Evolutionary conservation across 2,329 filamentous ascomycete species (phyloP).

Genomic region (Lasiodiplodia sp.): DNA sequence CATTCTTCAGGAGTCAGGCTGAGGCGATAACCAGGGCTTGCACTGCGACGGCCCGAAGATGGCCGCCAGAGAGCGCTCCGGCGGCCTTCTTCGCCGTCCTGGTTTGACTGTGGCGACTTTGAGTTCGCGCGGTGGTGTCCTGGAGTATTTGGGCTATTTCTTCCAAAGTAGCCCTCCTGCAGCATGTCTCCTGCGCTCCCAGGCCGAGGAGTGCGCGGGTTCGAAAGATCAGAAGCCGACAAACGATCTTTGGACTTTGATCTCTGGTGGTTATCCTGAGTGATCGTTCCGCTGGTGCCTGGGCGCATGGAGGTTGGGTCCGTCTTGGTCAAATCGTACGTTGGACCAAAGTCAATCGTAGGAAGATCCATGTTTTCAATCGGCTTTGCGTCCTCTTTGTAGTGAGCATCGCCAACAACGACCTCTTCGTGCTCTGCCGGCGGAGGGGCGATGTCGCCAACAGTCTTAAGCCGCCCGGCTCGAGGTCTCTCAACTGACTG

Average conservation of each 20-base stretch:
- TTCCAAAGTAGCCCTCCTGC: constrained; percentile 41
- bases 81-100: constrained; percentile 54
- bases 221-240: constrained; percentile 9
- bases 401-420: constrained; percentile 57
- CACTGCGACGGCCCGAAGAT: constrained; percentile 36
- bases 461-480: constrained; percentile 80
- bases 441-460: constrained; percentile 57
- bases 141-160: constrained; percentile 49
- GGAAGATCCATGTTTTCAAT: constrained; percentile 66
- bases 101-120: constrained; percentile 36
- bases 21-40: constrained; percentile 19
- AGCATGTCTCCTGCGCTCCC: constrained; percentile 39
- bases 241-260: constrained; percentile 20
- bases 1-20: constrained; percentile 78
- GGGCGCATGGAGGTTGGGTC: constrained; percentile 59
- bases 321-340: constrained; percentile 70
- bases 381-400: constrained; percentile 43
- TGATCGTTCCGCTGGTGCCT: constrained; percentile 62
- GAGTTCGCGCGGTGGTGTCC: constrained; percentile 51
- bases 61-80: constrained; percentile 83
- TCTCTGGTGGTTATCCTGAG: constrained; percentile 28
- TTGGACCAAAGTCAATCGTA: constrained; percentile 84
- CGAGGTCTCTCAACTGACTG: constrained; percentile 67
- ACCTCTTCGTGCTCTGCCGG: constrained; percentile 51
- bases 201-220: constrained; percentile 19